Evolutionary conservation across 2,329 filamentous ascomycete genomes (phyloP).

Genomic region (Cordyceps militaris): DNA sequence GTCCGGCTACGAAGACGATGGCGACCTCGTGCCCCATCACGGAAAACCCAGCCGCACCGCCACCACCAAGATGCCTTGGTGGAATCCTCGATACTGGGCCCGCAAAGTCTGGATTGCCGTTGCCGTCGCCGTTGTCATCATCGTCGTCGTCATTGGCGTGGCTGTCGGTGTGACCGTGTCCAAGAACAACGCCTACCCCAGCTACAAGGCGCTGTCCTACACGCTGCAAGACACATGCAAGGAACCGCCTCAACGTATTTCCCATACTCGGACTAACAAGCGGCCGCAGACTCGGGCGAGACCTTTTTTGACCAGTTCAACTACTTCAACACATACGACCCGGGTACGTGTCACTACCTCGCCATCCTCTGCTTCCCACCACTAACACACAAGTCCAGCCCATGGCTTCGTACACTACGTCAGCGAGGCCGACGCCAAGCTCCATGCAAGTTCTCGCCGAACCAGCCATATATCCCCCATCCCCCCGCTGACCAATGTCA

Average conservation of each 20-base stretch:
- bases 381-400: conserved; percentile 24
- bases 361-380: not conserved
- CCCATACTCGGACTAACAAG: not conserved
- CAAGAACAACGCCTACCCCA: conserved; percentile 38
- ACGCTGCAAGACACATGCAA: conserved; percentile 42
- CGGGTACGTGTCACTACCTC: conserved; percentile 25
- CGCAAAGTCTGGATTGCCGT: conserved; percentile 43
- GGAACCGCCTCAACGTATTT: conserved; percentile 16
- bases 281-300: conserved; percentile 39
- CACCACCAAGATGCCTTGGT: conserved; percentile 29
- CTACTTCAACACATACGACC: conserved; percentile 45
- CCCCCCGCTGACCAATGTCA: conserved; percentile 18
- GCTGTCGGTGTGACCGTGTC: conserved; percentile 36
- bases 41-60: conserved; percentile 18
- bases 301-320: conserved; percentile 49
- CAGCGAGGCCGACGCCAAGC: conserved; percentile 32
- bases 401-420: conserved; percentile 49
- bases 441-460: conserved; percentile 30
- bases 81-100: conserved; percentile 46
- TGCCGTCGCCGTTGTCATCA: conserved; percentile 27
- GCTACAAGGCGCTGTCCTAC: conserved; percentile 42
- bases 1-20: conserved; percentile 20
- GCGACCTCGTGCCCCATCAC: conserved; percentile 3
- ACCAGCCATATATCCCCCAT: not conserved
- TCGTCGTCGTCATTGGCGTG: conserved; percentile 43